Conservation (phyloP, 495 filamentous ascomycete genomes). For the Cercophora sp. region DNA sequence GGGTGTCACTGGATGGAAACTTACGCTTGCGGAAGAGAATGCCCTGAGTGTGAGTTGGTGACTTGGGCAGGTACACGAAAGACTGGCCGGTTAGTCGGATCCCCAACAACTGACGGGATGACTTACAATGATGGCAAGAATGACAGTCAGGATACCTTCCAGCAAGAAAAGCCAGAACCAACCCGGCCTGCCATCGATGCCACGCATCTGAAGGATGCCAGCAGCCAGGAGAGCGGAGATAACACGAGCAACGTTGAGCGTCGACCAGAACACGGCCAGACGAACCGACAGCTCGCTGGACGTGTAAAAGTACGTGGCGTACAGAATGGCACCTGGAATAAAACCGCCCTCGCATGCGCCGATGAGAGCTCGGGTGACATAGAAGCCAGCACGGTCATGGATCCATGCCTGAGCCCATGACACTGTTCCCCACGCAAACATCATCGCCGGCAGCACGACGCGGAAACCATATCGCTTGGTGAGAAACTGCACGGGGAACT, state of each 20-base stretch:
- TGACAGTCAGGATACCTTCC: conserved; percentile 49
- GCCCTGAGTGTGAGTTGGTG: conserved; percentile 41
- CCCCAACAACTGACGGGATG: conserved; percentile 33
- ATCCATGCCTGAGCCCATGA: conserved; percentile 39
- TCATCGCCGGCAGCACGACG: conserved; percentile 42
- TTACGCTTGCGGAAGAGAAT: conserved; percentile 45
- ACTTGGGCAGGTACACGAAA: conserved; percentile 21
- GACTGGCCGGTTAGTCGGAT: conserved; percentile 33
- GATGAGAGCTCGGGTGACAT: conserved; percentile 36
- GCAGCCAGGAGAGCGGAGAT: conserved; percentile 46
- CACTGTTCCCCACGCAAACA: conserved; percentile 40
- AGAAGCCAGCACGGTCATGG: conserved; percentile 32
- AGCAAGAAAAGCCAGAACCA: conserved; percentile 53
- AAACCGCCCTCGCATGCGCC: conserved; percentile 45
- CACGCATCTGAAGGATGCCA: conserved; percentile 48
- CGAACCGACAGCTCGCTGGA: conserved; percentile 46
- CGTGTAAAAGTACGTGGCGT: conserved; percentile 51
- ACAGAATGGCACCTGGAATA: conserved; percentile 48
- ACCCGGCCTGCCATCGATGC: conserved; percentile 39
- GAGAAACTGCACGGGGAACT: conserved; percentile 43
- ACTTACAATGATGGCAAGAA: conserved; percentile 42
- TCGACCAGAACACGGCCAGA: conserved; percentile 48
- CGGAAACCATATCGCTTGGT: conserved; percentile 46
- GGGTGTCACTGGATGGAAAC: no score
- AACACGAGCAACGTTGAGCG: conserved; percentile 38